Percentiles rank a stretch among this genome's conserved stretches.
These are phyloP conservation scores for Talaromyces ruber DNA, from an alignment of 495 filamentous ascomycete species.

Conservation along the genomic window DNA sequence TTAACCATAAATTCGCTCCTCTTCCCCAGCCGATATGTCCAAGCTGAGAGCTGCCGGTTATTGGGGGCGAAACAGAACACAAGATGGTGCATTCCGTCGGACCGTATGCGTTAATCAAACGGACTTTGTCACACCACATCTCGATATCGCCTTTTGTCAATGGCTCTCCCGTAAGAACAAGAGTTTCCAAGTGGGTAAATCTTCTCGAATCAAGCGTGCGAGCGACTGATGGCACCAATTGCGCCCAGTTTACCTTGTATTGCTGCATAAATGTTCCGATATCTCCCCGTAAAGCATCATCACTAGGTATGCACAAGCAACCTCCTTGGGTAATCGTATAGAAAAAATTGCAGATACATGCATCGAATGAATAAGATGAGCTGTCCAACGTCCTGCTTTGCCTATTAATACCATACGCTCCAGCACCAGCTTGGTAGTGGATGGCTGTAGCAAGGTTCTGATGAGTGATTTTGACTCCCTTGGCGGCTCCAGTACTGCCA, in stretches of 20 bases:
- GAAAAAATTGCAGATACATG: constrained; percentile 7
- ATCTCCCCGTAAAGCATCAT: constrained; percentile 18
- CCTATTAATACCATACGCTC: neutral
- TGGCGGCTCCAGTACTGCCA: constrained; percentile 29
- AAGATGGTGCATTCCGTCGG: constrained; percentile 31
- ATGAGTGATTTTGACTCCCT: constrained; percentile 36
- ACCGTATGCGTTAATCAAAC: constrained; percentile 49
- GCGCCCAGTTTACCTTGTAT: constrained; percentile 9
- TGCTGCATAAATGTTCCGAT: constrained; percentile 22
- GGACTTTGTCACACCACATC: constrained; percentile 17
- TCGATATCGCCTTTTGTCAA: constrained; percentile 8
- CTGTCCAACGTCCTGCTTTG: constrained; percentile 7
- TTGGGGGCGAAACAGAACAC: constrained; percentile 5
- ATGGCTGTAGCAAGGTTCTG: constrained; percentile 11
- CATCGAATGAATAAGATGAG: constrained; percentile 14
- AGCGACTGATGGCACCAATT: constrained; percentile 41
- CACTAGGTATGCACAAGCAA: constrained; percentile 17
- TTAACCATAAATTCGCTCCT: constrained; percentile 36
- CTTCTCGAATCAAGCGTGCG: constrained; percentile 22
- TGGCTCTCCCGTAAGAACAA: constrained; percentile 28
- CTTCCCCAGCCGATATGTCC: neutral
- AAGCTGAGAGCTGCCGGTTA: neutral
- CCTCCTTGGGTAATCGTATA: constrained; percentile 6
- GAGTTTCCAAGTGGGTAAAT: constrained; percentile 20
- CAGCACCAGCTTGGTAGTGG: neutral